Percentiles rank a stretch among this genome's conserved stretches.
Conservation (phyloP, 345 rosid species). For the Eucalyptus sp. region DNA sequence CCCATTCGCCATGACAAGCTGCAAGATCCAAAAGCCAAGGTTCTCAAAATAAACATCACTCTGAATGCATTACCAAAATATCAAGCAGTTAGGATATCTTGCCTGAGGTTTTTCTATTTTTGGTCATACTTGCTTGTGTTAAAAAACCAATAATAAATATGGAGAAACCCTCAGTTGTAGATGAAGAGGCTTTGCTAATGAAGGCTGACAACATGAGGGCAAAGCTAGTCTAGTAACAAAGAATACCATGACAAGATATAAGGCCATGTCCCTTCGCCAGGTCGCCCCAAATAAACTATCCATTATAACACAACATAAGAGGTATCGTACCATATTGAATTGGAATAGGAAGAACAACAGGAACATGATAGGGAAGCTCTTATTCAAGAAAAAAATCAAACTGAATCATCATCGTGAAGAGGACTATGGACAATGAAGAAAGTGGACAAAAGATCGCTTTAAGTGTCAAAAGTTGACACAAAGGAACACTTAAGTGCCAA, state of each 20-base stretch:
- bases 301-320: neutral
- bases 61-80: neutral
- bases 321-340: conserved; percentile 52
- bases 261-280: neutral
- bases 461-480: no score
- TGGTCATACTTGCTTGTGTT: conserved; percentile 43
- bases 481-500: no score
- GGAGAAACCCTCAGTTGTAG: conserved; percentile 74
- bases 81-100: neutral
- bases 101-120: conserved; percentile 38
- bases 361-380: conserved; percentile 58
- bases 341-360: conserved; percentile 75
- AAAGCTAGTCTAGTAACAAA: conserved; percentile 46
- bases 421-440: conserved; percentile 56
- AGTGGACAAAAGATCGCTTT: neutral
- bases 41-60: neutral
- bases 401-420: conserved; percentile 89
- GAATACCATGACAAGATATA: neutral
- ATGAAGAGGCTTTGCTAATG: conserved; percentile 69
- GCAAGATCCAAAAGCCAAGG: neutral
- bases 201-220: conserved; percentile 87
- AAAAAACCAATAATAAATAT: conserved; percentile 72
- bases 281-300: neutral
- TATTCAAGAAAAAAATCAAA: conserved; percentile 53
- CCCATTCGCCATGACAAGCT: conserved; percentile 49